These are phyloP conservation scores for Eudorina sp. DNA, from an alignment of 139 green algal species.

Conservation along the genomic window DNA sequence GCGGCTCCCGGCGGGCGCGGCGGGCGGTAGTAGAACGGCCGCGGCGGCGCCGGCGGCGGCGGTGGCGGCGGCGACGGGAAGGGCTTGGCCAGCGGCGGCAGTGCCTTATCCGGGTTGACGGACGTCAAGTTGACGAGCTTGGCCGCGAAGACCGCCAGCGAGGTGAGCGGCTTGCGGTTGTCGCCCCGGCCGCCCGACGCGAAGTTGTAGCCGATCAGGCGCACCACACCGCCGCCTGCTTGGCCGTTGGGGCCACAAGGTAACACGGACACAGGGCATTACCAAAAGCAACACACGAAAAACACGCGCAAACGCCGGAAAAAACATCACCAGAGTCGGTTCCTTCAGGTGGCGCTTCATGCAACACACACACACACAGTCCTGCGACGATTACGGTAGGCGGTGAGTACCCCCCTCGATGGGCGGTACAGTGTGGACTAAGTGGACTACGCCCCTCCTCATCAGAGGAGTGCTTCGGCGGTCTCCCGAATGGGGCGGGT, in stretches of 20 bases:
- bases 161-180: slow-evolving; percentile 21
- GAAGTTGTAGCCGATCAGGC: slow-evolving; percentile 33
- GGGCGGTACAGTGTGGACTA: too few species aligned
- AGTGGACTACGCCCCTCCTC: too few species aligned
- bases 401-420: too few species aligned
- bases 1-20: neutral
- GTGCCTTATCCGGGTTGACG: neutral
- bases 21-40: neutral
- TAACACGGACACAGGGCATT: neutral
- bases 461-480: too few species aligned
- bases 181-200: neutral
- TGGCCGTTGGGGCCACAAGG: neutral
- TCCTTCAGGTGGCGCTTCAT: neutral
- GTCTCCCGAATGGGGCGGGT: too few species aligned
- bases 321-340: neutral
- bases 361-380: neutral
- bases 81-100: neutral
- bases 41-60: neutral
- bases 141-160: neutral
- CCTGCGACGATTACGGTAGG: neutral
- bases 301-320: neutral
- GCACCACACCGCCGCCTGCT: slow-evolving; percentile 1
- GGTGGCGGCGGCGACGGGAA: neutral
- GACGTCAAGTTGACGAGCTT: neutral
- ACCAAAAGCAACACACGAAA: neutral